Conservation (phyloP, 2,329 filamentous ascomycete species). For the Hypoxylon sp. region DNA sequence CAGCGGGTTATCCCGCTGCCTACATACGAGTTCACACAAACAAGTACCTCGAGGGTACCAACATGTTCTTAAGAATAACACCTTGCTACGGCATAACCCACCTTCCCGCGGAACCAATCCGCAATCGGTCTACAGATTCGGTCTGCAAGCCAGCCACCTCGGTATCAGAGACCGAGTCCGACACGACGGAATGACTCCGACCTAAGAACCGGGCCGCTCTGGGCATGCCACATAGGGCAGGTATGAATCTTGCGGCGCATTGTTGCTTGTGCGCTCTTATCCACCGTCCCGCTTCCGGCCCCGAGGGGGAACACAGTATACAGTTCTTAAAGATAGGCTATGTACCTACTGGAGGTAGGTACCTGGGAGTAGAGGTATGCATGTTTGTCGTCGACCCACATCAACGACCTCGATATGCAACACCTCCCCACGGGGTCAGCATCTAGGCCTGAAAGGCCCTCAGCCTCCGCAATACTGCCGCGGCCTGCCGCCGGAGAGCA, state of each 20-base stretch:
- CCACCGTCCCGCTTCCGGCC: background rate
- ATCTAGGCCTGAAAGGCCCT: background rate
- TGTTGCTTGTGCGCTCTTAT: background rate
- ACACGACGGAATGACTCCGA: background rate
- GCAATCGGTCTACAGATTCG: background rate
- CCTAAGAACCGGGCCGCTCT: background rate
- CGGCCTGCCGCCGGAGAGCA: background rate
- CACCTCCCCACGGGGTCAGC: background rate
- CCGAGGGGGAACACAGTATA: background rate
- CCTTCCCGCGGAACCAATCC: background rate
- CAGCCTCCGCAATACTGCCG: background rate
- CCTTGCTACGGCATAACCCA: background rate
- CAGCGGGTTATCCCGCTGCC: background rate
- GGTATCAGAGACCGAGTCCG: background rate
- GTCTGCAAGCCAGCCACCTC: background rate
- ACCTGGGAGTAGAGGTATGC: background rate
- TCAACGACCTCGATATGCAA: background rate
- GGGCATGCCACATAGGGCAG: background rate
- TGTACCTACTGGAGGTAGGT: too few relatives aligned
- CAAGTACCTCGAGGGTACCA: background rate
- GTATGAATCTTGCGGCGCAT: background rate
- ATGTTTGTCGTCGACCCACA: constrained; percentile 1
- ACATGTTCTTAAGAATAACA: background rate
- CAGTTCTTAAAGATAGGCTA: background rate
- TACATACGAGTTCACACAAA: background rate